Percentiles rank a stretch among this genome's conserved stretches.
phyloP scores from a whole-genome alignment of 495 filamentous ascomycete species.

The Penicillium coprophilum region DNA sequence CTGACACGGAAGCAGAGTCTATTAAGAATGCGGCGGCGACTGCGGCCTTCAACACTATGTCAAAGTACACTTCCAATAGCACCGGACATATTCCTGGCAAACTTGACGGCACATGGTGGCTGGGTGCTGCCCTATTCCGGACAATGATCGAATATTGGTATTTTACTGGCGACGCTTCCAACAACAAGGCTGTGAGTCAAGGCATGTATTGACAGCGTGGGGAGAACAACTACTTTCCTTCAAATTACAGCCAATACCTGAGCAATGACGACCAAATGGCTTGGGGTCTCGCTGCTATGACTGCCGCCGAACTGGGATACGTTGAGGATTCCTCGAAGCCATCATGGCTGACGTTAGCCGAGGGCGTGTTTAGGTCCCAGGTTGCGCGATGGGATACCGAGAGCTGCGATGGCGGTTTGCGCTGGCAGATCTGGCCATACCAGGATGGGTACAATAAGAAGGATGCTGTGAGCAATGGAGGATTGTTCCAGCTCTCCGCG shows the following conservation, averaged over 20 bases:
- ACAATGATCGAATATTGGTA: too few species aligned
- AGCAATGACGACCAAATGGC: conserved; percentile 61
- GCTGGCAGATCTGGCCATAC: conserved; percentile 49
- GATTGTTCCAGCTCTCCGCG: conserved; percentile 69
- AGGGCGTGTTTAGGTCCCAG: conserved; percentile 71
- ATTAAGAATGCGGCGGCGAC: conserved; percentile 58
- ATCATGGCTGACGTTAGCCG: conserved; percentile 66
- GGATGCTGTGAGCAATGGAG: conserved; percentile 65
- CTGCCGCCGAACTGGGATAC: conserved; percentile 63
- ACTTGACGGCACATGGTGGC: too few species aligned
- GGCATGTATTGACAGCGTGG: too few species aligned
- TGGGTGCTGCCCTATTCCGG: too few species aligned
- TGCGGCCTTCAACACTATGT: conserved; percentile 48
- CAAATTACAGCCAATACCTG: too few species aligned
- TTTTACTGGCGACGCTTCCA: too few species aligned
- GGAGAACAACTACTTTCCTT: too few species aligned
- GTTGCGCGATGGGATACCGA: conserved; percentile 46
- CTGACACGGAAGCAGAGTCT: conserved; percentile 50
- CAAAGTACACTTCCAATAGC: too few species aligned
- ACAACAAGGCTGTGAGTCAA: too few species aligned
- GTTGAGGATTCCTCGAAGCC: conserved; percentile 55
- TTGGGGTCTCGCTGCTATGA: conserved; percentile 69
- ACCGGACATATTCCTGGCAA: too few species aligned
- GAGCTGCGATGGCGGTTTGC: conserved; percentile 47
- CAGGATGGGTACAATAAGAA: conserved; percentile 55